Conservation (phyloP, 2,329 filamentous ascomycete species). For the Fusarium sp. region DNA sequence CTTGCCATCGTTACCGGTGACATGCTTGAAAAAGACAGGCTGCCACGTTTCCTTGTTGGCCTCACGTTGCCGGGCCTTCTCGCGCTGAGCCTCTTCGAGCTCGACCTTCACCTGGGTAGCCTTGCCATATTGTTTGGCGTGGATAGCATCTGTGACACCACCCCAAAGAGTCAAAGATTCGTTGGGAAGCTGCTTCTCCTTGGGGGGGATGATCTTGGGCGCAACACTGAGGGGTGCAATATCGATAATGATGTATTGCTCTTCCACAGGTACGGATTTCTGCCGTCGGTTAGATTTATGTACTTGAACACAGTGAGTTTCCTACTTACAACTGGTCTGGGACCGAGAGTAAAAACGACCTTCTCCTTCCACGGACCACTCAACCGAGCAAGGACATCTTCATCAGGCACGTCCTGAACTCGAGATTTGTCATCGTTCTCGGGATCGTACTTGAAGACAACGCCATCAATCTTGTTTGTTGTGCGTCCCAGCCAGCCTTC, state of each 20-base stretch:
- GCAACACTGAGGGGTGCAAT: constrained; percentile 82
- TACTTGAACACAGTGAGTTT: background rate
- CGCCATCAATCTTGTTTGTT: constrained; percentile 89
- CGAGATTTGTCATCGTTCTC: constrained; percentile 81
- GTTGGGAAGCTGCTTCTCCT: constrained; percentile 81
- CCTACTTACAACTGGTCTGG: constrained; percentile 67
- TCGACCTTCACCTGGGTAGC: constrained; percentile 90
- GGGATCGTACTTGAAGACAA: constrained; percentile 90
- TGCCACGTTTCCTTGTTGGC: constrained; percentile 74
- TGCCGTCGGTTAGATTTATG: constrained; percentile 25
- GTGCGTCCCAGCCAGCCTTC: constrained; percentile 93
- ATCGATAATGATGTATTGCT: constrained; percentile 82
- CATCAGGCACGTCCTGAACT: constrained; percentile 86
- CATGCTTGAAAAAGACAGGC: constrained; percentile 84
- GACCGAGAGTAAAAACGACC: constrained; percentile 67
- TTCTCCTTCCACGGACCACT: constrained; percentile 86
- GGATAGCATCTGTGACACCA: constrained; percentile 85
- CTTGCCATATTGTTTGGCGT: constrained; percentile 80
- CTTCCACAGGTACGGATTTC: constrained; percentile 59
- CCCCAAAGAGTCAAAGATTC: constrained; percentile 91
- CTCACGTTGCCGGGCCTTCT: constrained; percentile 83
- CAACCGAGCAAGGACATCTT: constrained; percentile 82
- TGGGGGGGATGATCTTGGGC: constrained; percentile 80
- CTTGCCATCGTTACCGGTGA: constrained; percentile 63
- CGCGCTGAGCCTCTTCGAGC: constrained; percentile 87